These are phyloP conservation scores for Kregervanrija fluxuum DNA, from an alignment of 805 yeast genomes.

Conservation along the genomic window DNA sequence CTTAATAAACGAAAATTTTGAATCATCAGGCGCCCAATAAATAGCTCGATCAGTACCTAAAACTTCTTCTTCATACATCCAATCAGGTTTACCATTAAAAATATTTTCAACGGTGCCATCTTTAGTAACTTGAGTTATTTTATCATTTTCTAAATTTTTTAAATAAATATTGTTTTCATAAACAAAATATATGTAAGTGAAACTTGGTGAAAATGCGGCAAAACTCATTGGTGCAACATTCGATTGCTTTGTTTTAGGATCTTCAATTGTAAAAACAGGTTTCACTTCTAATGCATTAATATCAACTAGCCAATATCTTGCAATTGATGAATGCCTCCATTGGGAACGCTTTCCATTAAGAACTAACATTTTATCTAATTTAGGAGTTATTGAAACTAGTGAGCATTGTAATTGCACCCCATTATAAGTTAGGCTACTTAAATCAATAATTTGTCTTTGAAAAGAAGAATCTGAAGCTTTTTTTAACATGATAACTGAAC, in stretches of 20 bases:
- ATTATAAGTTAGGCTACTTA: constrained; percentile 32
- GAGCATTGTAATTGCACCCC: constrained; percentile 35
- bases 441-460: constrained; percentile 24
- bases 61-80: constrained; percentile 85
- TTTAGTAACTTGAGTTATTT: constrained; percentile 31
- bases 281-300: constrained; percentile 24
- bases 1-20: constrained; percentile 45
- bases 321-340: constrained; percentile 66
- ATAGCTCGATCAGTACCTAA: constrained; percentile 48
- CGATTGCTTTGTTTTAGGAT: constrained; percentile 19
- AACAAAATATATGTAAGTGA: constrained; percentile 49
- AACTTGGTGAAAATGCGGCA: constrained; percentile 56
- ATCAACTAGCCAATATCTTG: constrained; percentile 57
- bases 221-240: constrained; percentile 30
- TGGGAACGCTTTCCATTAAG: constrained; percentile 41
- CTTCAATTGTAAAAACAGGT: constrained; percentile 19
- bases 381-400: constrained; percentile 35
- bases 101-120: constrained; percentile 45
- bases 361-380: constrained; percentile 45
- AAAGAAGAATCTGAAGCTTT: constrained; percentile 26
- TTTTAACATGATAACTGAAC: constrained; percentile 10
- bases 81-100: constrained; percentile 67
- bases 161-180: constrained; percentile 48
- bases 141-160: constrained; percentile 28
- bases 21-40: constrained; percentile 70